Percentiles rank a stretch among this genome's conserved stretches.
These are phyloP conservation scores for Niveomyces coronatus DNA, from an alignment of 2,329 filamentous ascomycete species.

Conservation along the genomic window DNA sequence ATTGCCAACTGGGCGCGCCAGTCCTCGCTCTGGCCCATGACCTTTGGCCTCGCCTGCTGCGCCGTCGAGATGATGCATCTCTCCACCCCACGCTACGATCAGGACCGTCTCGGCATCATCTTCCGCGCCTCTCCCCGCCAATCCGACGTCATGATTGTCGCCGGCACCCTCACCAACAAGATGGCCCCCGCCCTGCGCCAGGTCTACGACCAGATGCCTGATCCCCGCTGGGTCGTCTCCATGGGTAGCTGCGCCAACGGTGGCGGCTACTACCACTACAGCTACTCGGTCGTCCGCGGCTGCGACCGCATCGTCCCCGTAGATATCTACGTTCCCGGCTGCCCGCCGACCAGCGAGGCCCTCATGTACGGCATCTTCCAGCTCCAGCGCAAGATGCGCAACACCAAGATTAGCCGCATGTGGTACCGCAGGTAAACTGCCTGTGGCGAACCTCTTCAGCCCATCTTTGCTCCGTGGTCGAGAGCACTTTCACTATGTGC, in stretches of 20 bases:
- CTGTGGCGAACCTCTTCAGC: not conserved
- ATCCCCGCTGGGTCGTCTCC: constrained; percentile 74
- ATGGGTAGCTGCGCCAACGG: constrained; percentile 83
- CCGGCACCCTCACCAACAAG: constrained; percentile 89
- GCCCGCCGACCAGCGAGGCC: constrained; percentile 52
- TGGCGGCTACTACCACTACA: constrained; percentile 81
- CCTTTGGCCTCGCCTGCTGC: constrained; percentile 81
- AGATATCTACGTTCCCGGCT: constrained; percentile 71
- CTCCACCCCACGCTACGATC: constrained; percentile 79
- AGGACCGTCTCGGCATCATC: constrained; percentile 81
- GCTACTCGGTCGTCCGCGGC: constrained; percentile 65
- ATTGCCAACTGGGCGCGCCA: constrained; percentile 79
- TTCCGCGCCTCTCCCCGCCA: constrained; percentile 82
- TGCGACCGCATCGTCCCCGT: constrained; percentile 71
- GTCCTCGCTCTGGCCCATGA: constrained; percentile 80
- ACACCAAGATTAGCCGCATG: constrained; percentile 44
- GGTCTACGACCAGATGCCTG: constrained; percentile 93
- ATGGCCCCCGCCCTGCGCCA: constrained; percentile 86
- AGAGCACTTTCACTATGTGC: too few species aligned
- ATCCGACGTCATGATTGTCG: constrained; percentile 89
- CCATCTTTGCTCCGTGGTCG: too few species aligned
- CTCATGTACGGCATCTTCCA: constrained; percentile 63
- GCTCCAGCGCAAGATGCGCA: constrained; percentile 65
- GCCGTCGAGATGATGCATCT: constrained; percentile 90
- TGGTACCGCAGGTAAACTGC: constrained; percentile 45